Percentiles rank a stretch among this genome's conserved stretches.
phyloP scores from a whole-genome alignment of 768 basidiomycete genomes.

The Leccinum obscurum region DNA sequence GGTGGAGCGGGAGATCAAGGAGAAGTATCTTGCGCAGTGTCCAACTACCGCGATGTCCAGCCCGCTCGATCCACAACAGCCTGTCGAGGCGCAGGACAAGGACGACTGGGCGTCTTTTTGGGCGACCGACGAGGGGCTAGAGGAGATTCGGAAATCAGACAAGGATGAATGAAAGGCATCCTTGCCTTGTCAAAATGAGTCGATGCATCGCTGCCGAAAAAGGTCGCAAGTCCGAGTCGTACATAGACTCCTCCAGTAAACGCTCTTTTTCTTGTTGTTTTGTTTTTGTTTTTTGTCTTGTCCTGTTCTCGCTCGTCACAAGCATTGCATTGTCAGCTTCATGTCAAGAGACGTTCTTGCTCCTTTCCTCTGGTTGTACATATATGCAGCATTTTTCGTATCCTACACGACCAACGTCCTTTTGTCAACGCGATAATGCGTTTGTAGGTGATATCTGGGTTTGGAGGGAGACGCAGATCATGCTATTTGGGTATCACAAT shows the following conservation, averaged over 20 bases:
- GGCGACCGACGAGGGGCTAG: conserved; percentile 70
- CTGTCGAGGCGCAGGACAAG: conserved; percentile 4
- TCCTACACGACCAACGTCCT: not conserved
- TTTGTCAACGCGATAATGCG: not conserved
- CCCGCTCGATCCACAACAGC: conserved; percentile 1
- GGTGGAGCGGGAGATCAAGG: conserved; percentile 55
- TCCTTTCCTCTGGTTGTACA: too few relatives aligned
- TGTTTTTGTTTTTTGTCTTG: not conserved
- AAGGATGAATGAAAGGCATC: conserved; percentile 52
- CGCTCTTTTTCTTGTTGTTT: not conserved
- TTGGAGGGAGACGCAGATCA: not conserved
- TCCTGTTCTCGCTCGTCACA: not conserved
- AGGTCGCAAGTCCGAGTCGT: not conserved
- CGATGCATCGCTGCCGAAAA: not conserved
- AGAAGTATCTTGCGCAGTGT: conserved; percentile 36
- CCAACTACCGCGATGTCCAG: conserved; percentile 8
- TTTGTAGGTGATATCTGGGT: not conserved
- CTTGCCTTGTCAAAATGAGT: not conserved
- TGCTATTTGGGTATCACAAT: not conserved
- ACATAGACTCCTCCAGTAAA: conserved; percentile 3
- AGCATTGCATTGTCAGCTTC: too few relatives aligned
- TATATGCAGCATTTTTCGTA: not conserved
- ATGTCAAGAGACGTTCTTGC: too few relatives aligned
- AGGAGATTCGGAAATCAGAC: conserved; percentile 65
- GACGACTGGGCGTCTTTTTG: conserved; percentile 52